Base-by-base conservation (phyloP, 2,329 filamentous ascomycete genomes). In the Phyllachora maydis region DNA sequence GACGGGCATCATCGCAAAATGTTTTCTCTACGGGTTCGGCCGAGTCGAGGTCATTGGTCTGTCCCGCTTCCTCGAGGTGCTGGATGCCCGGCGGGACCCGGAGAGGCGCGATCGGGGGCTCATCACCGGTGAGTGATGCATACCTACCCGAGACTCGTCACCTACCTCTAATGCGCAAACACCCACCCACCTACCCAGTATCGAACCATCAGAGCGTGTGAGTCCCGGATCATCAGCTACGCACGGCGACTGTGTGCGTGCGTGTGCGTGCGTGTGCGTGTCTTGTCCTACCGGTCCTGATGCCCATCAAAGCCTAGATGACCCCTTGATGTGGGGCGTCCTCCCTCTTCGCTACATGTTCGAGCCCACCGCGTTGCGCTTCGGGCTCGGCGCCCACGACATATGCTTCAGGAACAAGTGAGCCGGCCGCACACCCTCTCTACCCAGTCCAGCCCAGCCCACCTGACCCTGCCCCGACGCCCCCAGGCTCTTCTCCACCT, bases 401-500 rank as follows among this genome's bases (percentile, higher is more conserved):
- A 83, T 98, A 29, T 93, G 83, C 50, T 98, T 90, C 47, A 73
- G 72, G 38, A 85, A 79, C 42, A 72, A 67, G 79, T 88, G 51
- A 30, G 56, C 35, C 8, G 25, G 16, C 16, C 13, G 8, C 8
- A 18, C n/a, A 14, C 11, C 12, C 16, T 9, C 16, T 12, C 18
- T 13, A 22, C 22, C 8, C 14, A 11, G 8, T 23, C 13, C 20
- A 10, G 11, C 14, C 18, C 9, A 16, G 16, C 8, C 15, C 11
- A 2, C 11, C 11, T 21, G 16, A 12, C 21, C 20, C 11, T 12
- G 16, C 16, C 13, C 8, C 11, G 13, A 10, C 4, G 12, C 25
- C 14, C 18, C 11, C 35, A 85, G 79, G 41, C 42, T 64, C 18
- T 49, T 73, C 4, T 67, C 71, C 4, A 59, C 64, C 13, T 95